Conservation (phyloP, 441 rosid genomes). For the Corymbia calophylla region DNA sequence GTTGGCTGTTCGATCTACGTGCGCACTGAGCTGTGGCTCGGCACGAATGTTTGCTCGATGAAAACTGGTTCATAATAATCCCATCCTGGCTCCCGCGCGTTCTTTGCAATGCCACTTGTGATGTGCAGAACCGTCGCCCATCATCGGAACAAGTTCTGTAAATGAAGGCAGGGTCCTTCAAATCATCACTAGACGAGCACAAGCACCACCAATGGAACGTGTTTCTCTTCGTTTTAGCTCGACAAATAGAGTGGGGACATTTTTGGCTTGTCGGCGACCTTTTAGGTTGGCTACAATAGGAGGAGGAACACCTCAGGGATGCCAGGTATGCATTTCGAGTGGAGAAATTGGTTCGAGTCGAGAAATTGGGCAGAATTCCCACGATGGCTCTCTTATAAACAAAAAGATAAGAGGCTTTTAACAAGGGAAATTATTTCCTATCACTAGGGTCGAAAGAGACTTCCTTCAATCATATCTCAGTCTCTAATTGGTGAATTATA, state of each 20-base stretch:
- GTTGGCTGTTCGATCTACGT: background rate
- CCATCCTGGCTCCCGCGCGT: background rate
- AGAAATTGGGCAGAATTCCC: background rate
- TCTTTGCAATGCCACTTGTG: background rate
- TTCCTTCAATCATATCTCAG: background rate
- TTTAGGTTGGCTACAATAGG: background rate
- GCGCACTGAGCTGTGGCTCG: background rate
- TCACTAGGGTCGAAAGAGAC: accelerated
- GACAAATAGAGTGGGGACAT: no score
- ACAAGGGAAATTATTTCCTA: background rate
- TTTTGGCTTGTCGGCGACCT: background rate
- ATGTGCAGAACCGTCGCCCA: background rate
- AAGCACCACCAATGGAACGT: no score
- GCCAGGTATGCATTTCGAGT: background rate
- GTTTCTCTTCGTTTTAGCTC: background rate
- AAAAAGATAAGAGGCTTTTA: background rate
- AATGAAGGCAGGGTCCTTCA: background rate
- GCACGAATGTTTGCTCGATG: background rate
- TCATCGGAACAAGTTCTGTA: background rate
- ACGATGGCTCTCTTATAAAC: background rate
- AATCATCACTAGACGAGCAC: background rate
- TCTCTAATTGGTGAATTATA: background rate
- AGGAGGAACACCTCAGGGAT: background rate
- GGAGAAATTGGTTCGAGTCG: no score
- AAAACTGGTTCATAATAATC: background rate